Conservation (phyloP, 768 basidiomycete genomes). For the Pleurotus sapidus region DNA sequence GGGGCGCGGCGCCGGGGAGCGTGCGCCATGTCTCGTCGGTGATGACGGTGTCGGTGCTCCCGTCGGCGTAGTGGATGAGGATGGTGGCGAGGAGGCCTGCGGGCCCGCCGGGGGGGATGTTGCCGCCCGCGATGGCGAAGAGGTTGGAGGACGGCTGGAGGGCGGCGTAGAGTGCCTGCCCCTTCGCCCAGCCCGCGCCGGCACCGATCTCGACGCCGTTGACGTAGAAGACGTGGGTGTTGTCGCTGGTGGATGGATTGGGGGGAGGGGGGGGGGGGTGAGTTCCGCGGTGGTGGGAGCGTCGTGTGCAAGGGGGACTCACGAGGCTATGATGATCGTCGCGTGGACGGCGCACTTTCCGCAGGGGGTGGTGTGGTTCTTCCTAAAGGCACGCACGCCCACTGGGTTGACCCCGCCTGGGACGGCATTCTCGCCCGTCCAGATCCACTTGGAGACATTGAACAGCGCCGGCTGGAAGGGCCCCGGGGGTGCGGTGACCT, state of each 20-base stretch:
- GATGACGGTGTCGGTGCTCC: background rate
- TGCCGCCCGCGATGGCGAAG: background rate
- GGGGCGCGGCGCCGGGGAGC: background rate
- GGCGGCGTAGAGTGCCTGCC: background rate
- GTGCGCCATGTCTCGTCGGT: slow-evolving; percentile 6
- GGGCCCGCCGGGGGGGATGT: background rate
- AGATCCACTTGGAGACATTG: background rate
- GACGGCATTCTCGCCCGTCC: background rate
- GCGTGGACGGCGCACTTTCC: background rate
- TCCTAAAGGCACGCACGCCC: background rate
- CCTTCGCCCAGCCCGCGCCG: background rate
- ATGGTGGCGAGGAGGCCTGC: slow-evolving; percentile 5
- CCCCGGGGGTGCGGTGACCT: background rate
- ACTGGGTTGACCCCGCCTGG: background rate
- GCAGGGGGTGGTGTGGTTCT: background rate
- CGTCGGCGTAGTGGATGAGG: slow-evolving; percentile 1
- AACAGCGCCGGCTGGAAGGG: background rate
- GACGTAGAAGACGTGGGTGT: background rate
- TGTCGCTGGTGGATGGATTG: background rate
- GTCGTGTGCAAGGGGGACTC: background rate
- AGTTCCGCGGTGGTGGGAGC: no score
- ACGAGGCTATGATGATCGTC: background rate
- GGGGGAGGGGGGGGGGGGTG: no score
- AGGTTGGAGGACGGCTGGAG: slow-evolving; percentile 2
- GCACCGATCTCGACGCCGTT: slow-evolving; percentile 3